These are phyloP conservation scores for Ogataea angusta DNA, from an alignment of 805 yeast genomes.

Conservation along the genomic window DNA sequence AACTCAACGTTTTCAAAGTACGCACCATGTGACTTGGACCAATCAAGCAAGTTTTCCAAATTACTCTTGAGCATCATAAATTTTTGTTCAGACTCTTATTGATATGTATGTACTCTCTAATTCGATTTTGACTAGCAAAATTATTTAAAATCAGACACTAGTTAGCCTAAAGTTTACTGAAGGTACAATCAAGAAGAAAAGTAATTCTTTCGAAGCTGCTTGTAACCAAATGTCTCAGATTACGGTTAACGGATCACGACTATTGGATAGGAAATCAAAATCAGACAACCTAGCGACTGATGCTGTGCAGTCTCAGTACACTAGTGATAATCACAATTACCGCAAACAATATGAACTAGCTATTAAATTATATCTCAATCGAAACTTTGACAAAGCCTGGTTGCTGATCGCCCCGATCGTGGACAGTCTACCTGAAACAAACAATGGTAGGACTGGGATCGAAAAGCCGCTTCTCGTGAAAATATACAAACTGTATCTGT, in stretches of 20 bases:
- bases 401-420: constrained; percentile 22
- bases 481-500: constrained; percentile 28
- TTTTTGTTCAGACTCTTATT: too few relatives aligned
- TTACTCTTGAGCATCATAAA: too few relatives aligned
- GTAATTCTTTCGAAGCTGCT: too few relatives aligned
- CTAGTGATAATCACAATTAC: constrained; percentile 6
- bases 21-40: constrained; percentile 39
- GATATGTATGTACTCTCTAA: too few relatives aligned
- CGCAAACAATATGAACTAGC: constrained; percentile 37
- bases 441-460: constrained; percentile 1
- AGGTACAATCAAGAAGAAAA: too few relatives aligned
- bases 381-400: constrained; percentile 31
- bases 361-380: constrained; percentile 39
- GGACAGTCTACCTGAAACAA: constrained; percentile 10
- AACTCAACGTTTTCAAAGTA: constrained; percentile 37
- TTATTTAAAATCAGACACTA: too few relatives aligned
- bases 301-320: too few relatives aligned
- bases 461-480: constrained; percentile 17
- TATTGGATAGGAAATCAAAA: neutral
- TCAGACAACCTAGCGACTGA: too few relatives aligned
- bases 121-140: too few relatives aligned
- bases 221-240: constrained; percentile 4
- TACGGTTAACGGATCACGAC: neutral
- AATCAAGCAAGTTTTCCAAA: constrained; percentile 7
- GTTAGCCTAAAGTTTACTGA: too few relatives aligned